phyloP scores from a whole-genome alignment of 1,139 yeast genomes.

The Yamadazyma kanchanaburiensis region DNA sequence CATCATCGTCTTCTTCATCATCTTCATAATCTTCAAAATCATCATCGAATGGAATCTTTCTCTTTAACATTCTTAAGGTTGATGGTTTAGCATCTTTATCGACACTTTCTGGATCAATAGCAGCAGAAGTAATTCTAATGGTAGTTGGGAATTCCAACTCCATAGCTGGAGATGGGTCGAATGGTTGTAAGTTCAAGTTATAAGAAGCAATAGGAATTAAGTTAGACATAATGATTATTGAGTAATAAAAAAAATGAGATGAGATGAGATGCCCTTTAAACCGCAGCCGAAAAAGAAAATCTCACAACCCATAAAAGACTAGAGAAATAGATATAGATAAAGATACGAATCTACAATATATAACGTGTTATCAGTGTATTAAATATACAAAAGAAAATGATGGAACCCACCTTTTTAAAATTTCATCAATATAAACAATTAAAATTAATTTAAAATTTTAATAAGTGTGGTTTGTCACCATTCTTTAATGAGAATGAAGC shows the following conservation, averaged over 20 bases:
- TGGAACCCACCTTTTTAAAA: conserved; percentile 12
- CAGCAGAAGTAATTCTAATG: conserved; percentile 90
- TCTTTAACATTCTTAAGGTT: conserved; percentile 83
- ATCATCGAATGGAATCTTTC: conserved; percentile 47
- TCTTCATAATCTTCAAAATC: conserved; percentile 38
- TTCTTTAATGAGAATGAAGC: conserved; percentile 95
- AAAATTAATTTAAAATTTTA: conserved; percentile 71
- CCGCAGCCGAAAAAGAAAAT: no score
- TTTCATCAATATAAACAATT: conserved; percentile 13
- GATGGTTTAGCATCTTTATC: conserved; percentile 85
- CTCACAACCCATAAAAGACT: no score
- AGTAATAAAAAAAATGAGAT: conserved; percentile 11
- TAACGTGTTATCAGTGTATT: conserved; percentile 24
- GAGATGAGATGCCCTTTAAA: conserved; percentile 8
- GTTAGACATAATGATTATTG: conserved; percentile 46
- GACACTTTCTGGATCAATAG: conserved; percentile 82
- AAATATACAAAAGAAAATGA: conserved; percentile 32
- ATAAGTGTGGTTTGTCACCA: conserved; percentile 99
- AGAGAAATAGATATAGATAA: no score
- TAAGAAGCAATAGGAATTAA: conserved; percentile 82
- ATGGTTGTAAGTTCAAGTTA: conserved; percentile 82
- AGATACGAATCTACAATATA: no score
- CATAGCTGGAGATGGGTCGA: conserved; percentile 80
- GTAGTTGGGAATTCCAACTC: conserved; percentile 85
- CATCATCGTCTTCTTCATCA: conserved; percentile 39